Percentiles rank a stretch among this genome's conserved stretches.
Conservation (phyloP, 345 rosid genomes). For the Diplotaxis tenuifolia region DNA sequence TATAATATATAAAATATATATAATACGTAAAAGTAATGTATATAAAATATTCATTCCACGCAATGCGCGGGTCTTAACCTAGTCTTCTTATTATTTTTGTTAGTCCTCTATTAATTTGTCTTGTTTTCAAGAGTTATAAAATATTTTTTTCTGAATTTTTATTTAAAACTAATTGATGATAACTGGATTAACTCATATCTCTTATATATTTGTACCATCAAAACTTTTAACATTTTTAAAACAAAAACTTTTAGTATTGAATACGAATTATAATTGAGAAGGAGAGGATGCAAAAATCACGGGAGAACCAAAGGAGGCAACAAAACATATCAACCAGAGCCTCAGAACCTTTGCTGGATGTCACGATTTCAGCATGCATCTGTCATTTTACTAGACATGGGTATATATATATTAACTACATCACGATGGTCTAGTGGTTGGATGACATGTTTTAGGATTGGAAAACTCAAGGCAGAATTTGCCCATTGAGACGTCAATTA, state of each 20-base stretch:
- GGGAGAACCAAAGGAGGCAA: conserved; percentile 18
- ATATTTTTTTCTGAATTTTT: background rate
- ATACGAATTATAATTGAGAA: background rate
- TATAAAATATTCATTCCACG: no score
- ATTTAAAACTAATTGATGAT: no score
- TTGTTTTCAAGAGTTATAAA: background rate
- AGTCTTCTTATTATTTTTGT: conserved; percentile 12
- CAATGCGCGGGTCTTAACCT: no score
- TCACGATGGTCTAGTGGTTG: background rate
- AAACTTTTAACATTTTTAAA: no score
- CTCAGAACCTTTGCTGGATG: conserved; percentile 27
- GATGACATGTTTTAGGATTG: background rate
- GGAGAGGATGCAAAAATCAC: background rate
- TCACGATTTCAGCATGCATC: conserved; percentile 19
- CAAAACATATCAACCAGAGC: conserved; percentile 25
- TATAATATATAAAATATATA: no score
- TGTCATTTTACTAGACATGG: conserved; percentile 19
- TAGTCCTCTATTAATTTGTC: background rate
- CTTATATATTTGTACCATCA: no score
- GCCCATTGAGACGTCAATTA: background rate
- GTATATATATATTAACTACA: background rate
- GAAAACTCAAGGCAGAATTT: background rate
- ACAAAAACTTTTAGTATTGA: background rate
- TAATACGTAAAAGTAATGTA: no score
- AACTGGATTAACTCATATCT: no score